Conservation (phyloP, 176 grass and related monocot genomes). For the Aegilops longissima region DNA sequence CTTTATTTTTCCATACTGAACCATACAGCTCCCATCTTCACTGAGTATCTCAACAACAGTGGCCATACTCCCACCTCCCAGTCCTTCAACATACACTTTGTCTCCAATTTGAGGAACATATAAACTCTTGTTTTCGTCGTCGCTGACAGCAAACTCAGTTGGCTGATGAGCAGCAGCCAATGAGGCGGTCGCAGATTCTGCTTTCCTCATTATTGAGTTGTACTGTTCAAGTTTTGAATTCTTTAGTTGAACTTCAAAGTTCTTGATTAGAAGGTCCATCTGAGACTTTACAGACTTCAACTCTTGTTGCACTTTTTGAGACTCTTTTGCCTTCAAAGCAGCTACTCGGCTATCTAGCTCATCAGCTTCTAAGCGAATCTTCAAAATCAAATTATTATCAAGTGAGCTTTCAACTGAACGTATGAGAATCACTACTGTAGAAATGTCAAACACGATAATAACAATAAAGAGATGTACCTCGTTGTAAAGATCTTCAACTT, state of each 20-base stretch:
- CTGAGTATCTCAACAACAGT: conserved; percentile 56
- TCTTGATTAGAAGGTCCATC: conserved; percentile 67
- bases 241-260: conserved; percentile 54
- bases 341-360: conserved; percentile 54
- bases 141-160: conserved; percentile 32
- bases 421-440: background rate
- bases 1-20: conserved; percentile 85
- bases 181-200: conserved; percentile 58
- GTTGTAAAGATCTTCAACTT: conserved; percentile 40
- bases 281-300: conserved; percentile 57
- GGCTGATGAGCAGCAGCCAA: conserved; percentile 51
- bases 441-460: background rate
- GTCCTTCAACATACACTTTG: conserved; percentile 55
- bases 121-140: conserved; percentile 24
- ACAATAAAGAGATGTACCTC: conserved; percentile 42
- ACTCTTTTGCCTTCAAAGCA: conserved; percentile 49
- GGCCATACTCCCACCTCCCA: conserved; percentile 55
- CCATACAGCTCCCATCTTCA: conserved; percentile 53
- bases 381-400: conserved; percentile 7
- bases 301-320: conserved; percentile 55
- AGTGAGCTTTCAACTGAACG: background rate
- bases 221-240: conserved; percentile 56
- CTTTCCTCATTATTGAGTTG: conserved; percentile 62
- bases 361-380: conserved; percentile 58
- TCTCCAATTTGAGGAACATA: conserved; percentile 69